Evolutionary conservation across 345 rosid species (phyloP).

Genomic region (Pugionium cornutum): DNA sequence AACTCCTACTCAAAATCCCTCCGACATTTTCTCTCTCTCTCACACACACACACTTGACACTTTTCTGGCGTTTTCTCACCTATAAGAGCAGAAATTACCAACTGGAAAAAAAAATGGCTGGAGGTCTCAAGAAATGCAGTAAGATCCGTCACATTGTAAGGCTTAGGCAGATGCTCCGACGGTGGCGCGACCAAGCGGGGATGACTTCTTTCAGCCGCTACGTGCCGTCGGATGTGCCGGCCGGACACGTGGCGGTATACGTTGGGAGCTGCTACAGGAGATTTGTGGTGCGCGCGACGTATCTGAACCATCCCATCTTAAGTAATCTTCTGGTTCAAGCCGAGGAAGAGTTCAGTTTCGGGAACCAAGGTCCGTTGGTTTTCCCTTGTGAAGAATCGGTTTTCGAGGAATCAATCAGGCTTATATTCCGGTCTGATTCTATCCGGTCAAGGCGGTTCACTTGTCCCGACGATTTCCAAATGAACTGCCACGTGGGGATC

Average conservation of each 20-base stretch:
- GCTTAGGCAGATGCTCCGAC: slow-evolving; percentile 77
- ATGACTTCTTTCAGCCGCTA: slow-evolving; percentile 49
- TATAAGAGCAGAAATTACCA: background rate
- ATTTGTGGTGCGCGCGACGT: slow-evolving; percentile 82
- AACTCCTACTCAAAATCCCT: slow-evolving; percentile 29
- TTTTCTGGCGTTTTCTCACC: background rate
- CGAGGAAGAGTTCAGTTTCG: slow-evolving; percentile 90
- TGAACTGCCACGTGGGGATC: slow-evolving; percentile 55
- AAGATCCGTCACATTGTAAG: slow-evolving; percentile 92
- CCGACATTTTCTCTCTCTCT: slow-evolving; percentile 7
- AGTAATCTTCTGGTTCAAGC: slow-evolving; percentile 66
- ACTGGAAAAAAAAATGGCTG: slow-evolving; percentile 49
- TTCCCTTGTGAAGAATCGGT: slow-evolving; percentile 91
- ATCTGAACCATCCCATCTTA: slow-evolving; percentile 86
- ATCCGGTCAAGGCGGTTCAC: slow-evolving; percentile 34
- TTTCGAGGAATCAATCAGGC: slow-evolving; percentile 76
- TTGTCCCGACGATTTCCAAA: slow-evolving; percentile 60
- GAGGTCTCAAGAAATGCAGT: slow-evolving; percentile 73
- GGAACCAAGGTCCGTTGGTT: slow-evolving; percentile 72
- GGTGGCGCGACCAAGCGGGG: slow-evolving; percentile 88
- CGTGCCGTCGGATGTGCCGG: slow-evolving; percentile 78
- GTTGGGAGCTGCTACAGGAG: slow-evolving; percentile 70
- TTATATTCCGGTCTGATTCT: slow-evolving; percentile 48
- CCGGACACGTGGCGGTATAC: slow-evolving; percentile 87
- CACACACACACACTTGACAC: no score